Evolutionary conservation across 495 filamentous ascomycete species (phyloP).

Genomic region (Xylaria acuta): DNA sequence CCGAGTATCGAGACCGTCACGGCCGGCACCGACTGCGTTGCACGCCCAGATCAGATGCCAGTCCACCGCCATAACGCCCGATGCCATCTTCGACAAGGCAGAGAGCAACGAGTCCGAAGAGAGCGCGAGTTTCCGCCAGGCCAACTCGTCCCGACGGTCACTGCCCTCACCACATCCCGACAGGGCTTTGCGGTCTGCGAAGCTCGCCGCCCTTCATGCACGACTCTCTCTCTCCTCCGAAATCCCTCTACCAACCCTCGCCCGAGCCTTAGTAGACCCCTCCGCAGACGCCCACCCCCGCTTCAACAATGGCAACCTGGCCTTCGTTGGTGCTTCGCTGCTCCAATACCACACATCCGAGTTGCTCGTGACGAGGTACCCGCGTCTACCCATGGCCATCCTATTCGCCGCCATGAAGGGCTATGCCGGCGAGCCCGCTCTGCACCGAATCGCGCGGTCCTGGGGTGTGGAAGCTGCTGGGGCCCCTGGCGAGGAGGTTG

Average conservation of each 20-base stretch:
- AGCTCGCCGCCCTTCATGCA: constrained; percentile 91
- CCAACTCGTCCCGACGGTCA: background rate
- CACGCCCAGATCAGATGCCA: constrained; percentile 41
- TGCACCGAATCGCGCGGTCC: constrained; percentile 72
- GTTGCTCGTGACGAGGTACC: constrained; percentile 83
- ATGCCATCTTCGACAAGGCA: constrained; percentile 32
- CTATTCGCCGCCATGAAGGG: constrained; percentile 83
- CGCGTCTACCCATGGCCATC: constrained; percentile 83
- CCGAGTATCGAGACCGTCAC: constrained; percentile 36
- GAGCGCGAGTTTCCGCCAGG: background rate
- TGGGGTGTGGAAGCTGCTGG: constrained; percentile 92
- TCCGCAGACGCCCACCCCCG: constrained; percentile 76
- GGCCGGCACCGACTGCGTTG: constrained; percentile 35
- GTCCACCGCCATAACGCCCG: constrained; percentile 31
- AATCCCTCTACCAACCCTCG: constrained; percentile 84
- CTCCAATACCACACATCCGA: constrained; percentile 87
- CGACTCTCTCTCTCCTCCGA: constrained; percentile 82
- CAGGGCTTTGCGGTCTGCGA: constrained; percentile 76
- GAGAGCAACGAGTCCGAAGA: constrained; percentile 20
- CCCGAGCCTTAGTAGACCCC: constrained; percentile 81
- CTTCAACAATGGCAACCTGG: constrained; percentile 84
- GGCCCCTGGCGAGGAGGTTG: constrained; percentile 85
- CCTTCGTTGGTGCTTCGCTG: constrained; percentile 80
- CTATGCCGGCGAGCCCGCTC: constrained; percentile 74
- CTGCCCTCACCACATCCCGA: constrained; percentile 72